These are phyloP conservation scores for Erigeron canadensis DNA, from an alignment of 129 eudicot genomes.

Conservation along the genomic window DNA sequence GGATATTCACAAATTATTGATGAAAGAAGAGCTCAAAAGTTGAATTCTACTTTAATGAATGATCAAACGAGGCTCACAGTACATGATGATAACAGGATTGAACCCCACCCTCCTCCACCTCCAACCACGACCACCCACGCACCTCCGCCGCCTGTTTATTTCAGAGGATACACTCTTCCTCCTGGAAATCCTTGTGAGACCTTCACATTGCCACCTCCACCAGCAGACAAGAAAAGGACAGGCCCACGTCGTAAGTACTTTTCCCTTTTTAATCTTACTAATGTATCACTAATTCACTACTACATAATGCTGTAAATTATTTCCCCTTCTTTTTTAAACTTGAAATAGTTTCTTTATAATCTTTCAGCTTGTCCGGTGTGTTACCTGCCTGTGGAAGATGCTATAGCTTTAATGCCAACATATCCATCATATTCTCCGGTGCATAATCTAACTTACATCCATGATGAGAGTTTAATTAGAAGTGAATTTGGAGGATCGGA, in stretches of 20 bases:
- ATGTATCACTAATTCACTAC: background rate
- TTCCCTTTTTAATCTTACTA: background rate
- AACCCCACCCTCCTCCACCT: constrained; percentile 24
- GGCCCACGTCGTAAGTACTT: constrained; percentile 58
- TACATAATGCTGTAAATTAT: background rate
- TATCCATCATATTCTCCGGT: constrained; percentile 72
- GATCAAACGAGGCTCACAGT: constrained; percentile 26
- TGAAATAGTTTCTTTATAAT: constrained; percentile 15
- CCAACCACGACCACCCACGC: constrained; percentile 16
- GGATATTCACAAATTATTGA: constrained; percentile 31
- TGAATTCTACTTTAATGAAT: constrained; percentile 22
- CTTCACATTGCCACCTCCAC: constrained; percentile 79
- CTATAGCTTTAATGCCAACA: constrained; percentile 63
- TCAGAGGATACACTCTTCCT: constrained; percentile 75
- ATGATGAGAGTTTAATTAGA: constrained; percentile 58
- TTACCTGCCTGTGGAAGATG: constrained; percentile 67
- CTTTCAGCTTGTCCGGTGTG: constrained; percentile 83
- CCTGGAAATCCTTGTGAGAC: constrained; percentile 82
- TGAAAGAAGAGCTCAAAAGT: constrained; percentile 24
- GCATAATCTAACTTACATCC: constrained; percentile 52
- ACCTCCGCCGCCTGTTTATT: constrained; percentile 52
- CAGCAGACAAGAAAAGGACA: constrained; percentile 76
- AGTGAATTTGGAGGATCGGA: constrained; percentile 84
- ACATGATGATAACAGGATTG: constrained; percentile 10
- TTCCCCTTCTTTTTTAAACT: constrained; percentile 18